Evolutionary conservation across 805 yeast species (phyloP), one percentile per base, ranked within the genome.

Genomic region (Starmerella khaoyaiensis): DNA sequence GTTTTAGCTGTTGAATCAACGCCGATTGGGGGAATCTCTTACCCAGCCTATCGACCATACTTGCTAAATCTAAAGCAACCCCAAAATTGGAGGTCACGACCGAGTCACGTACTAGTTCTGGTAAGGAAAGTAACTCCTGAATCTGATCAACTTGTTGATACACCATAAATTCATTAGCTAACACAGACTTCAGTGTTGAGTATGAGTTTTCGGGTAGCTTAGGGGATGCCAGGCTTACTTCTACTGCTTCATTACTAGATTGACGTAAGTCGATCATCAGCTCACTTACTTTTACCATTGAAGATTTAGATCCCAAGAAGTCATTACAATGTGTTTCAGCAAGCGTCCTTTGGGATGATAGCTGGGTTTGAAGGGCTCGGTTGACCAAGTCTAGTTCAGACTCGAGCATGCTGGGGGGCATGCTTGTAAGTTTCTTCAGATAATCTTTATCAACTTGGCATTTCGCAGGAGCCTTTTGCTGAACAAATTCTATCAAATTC

Each of bases 41-140:
- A 0, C 68, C 62, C 18, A 90, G 62, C 37, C 93, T 67, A 44
- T 76, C 69, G 1, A 79, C 74, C 50, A 80, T 74, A 21, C 79
- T 69, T 10, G 84, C 78, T 11, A 87, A 70, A 54, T 87, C 94
- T 24, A 87, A 68, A 8, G 95, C 84, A 51, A 84, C 94, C 23
- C 83, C 79, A 53, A 86, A 90, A 51, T 79, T 80, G 0, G 94
- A 94, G 32, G 79, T 77, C 33, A 72, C 66, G 9, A 86, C 81
- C 57, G 96, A 82, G n/a, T 86, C 74, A 33, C 75, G 68, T 23
- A 87, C 75, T 33, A 87, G 56, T 1, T 93, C 68, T 1, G 98
- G 96, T 23, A 90, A 61, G 52, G 82, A 94, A 47, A 87, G 62
- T 8, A 86, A 68, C 49, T 81, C 94, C 42, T 78, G 68, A 9